Evolutionary conservation across 108 stramenopile genomes (phyloP).

Genomic region (Nannochloropsis oceanica): DNA sequence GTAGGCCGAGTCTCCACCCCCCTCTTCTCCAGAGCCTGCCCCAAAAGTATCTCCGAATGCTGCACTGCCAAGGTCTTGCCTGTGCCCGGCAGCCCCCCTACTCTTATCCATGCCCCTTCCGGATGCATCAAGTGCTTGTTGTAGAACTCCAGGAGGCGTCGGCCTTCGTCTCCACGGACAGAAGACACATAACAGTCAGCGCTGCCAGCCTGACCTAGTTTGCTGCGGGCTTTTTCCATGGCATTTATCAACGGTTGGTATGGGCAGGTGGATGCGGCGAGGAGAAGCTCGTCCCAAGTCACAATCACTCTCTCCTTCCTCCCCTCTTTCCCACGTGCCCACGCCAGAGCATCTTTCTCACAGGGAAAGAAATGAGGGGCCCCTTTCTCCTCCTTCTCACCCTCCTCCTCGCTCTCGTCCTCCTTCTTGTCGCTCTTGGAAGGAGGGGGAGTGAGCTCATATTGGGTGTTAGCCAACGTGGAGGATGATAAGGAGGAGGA

Average conservation of each 20-base stretch:
- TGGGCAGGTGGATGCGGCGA: not conserved
- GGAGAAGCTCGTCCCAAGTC: not conserved
- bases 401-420: too few species aligned
- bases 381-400: not conserved
- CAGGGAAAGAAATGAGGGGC: not conserved
- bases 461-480: not conserved
- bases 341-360: not conserved
- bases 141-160: not conserved
- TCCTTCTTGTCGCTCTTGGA: too few species aligned
- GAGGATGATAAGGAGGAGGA: not conserved
- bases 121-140: not conserved
- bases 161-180: not conserved
- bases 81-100: not conserved
- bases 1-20: not conserved
- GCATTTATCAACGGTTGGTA: not conserved
- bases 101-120: not conserved
- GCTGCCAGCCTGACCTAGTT: not conserved
- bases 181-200: not conserved
- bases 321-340: not conserved
- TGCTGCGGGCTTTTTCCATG: not conserved
- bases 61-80: not conserved
- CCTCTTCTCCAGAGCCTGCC: not conserved
- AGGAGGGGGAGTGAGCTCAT: not conserved
- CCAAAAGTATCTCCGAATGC: not conserved
- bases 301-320: not conserved